Conservation (phyloP, 2,329 filamentous ascomycete species). For the Xylaria sp. region DNA sequence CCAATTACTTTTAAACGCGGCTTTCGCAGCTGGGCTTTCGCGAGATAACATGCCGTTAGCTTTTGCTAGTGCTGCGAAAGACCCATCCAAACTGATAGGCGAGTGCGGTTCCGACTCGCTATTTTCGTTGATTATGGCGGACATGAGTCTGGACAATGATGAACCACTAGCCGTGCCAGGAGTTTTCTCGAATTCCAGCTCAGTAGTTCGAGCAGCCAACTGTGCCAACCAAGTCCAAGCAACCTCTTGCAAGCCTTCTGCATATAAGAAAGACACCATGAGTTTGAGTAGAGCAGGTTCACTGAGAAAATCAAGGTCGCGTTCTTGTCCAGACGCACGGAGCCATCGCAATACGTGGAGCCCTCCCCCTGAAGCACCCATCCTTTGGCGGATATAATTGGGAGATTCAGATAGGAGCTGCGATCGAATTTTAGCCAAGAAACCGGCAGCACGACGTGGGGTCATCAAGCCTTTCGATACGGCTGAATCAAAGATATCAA, state of each 20-base stretch:
- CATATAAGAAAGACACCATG: conserved; percentile 57
- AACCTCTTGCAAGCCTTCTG: conserved; percentile 57
- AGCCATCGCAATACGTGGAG: conserved; percentile 60
- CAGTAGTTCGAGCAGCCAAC: conserved; percentile 35
- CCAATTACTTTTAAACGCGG: conserved; percentile 53
- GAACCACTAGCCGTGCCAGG: conserved; percentile 24
- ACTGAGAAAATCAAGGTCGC: conserved; percentile 52
- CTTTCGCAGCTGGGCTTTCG: conserved; percentile 43
- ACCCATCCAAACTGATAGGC: conserved; percentile 53
- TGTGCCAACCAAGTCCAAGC: conserved; percentile 59
- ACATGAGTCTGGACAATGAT: conserved; percentile 50
- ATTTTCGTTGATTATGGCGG: conserved; percentile 44
- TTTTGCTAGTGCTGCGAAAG: conserved; percentile 55
- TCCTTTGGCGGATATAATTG: conserved; percentile 41
- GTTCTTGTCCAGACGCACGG: conserved; percentile 54
- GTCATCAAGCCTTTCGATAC: conserved; percentile 64
- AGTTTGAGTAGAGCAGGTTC: conserved; percentile 46
- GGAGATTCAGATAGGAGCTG: conserved; percentile 46
- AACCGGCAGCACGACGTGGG: conserved; percentile 57
- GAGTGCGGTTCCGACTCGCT: conserved; percentile 36
- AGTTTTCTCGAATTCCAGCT: conserved; percentile 32
- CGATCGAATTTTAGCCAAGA: conserved; percentile 54
- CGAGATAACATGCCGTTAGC: conserved; percentile 51
- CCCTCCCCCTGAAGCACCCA: conserved; percentile 52
- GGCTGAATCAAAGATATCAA: conserved; percentile 62